Evolutionary conservation across 352 stramenopile species (phyloP).

Genomic region (Phytophthora megakarya): DNA sequence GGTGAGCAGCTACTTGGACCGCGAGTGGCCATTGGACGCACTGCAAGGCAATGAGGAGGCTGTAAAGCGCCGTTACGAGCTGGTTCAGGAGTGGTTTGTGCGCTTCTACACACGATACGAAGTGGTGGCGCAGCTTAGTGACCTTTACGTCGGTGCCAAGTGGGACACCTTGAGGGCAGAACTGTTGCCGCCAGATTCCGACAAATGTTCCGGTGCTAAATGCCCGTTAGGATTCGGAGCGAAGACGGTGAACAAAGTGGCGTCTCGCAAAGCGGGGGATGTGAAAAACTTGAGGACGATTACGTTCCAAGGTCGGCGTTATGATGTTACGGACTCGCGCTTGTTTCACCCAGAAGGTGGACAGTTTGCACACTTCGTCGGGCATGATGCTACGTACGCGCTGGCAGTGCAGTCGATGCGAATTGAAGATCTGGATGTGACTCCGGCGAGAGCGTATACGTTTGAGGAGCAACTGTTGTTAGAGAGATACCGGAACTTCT

Average conservation of each 20-base stretch:
- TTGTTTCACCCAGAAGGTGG: slow-evolving; percentile 50
- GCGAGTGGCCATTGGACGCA: slow-evolving; percentile 36
- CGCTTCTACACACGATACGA: slow-evolving; percentile 58
- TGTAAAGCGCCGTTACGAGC: slow-evolving; percentile 30
- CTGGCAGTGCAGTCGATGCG: slow-evolving; percentile 52
- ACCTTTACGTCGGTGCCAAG: slow-evolving; percentile 44
- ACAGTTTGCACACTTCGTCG: slow-evolving; percentile 57
- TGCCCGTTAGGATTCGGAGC: slow-evolving; percentile 68
- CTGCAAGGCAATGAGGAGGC: slow-evolving; percentile 28
- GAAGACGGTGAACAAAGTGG: slow-evolving; percentile 31
- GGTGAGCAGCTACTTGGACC: slow-evolving; percentile 45
- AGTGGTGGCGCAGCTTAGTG: slow-evolving; percentile 49
- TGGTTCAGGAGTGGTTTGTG: slow-evolving; percentile 59
- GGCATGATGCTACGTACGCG: slow-evolving; percentile 63
- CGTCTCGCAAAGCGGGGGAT: slow-evolving; percentile 26
- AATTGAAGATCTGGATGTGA: slow-evolving; percentile 46
- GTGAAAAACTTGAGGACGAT: slow-evolving; percentile 43
- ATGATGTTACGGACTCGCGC: slow-evolving; percentile 57
- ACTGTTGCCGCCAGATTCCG: slow-evolving; percentile 36
- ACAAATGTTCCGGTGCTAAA: slow-evolving; percentile 35
- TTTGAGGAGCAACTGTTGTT: slow-evolving; percentile 65
- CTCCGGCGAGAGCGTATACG: slow-evolving; percentile 41
- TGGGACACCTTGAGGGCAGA: slow-evolving; percentile 52
- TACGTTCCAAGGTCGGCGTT: slow-evolving; percentile 54
- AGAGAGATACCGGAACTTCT: slow-evolving; percentile 56